Conservation (phyloP, 2,329 filamentous ascomycete species). For the Hypocreales sp. region DNA sequence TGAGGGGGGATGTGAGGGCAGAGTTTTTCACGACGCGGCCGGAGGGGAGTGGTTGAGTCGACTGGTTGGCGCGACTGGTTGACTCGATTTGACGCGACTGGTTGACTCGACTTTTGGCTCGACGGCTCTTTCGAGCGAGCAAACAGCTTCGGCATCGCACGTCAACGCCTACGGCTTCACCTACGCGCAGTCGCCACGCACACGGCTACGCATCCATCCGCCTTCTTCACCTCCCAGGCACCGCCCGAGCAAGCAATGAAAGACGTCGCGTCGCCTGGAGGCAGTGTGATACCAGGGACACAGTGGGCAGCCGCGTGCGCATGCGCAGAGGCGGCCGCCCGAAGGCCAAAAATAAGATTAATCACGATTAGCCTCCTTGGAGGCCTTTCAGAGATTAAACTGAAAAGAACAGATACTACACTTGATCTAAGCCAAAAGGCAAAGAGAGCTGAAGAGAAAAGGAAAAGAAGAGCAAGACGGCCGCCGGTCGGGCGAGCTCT, state of each 20-base stretch:
- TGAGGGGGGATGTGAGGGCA: conserved; percentile 1
- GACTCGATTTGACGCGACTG: too few species aligned
- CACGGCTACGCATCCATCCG: conserved; percentile 19
- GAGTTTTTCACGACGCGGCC: too few species aligned
- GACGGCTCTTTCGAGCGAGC: too few species aligned
- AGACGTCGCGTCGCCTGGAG: conserved; percentile 27
- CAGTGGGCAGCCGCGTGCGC: conserved; percentile 22
- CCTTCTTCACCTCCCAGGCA: conserved; percentile 23
- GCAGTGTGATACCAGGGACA: conserved; percentile 31
- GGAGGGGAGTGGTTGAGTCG: too few species aligned
- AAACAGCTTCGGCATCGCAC: too few species aligned
- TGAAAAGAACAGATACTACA: conserved; percentile 96
- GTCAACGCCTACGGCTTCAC: too few species aligned
- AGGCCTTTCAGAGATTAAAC: conserved; percentile 87
- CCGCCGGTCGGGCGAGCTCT: conserved; percentile 4
- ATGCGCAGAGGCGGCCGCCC: conserved; percentile 24
- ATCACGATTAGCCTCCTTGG: conserved; percentile 60
- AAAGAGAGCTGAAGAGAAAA: conserved; percentile 27
- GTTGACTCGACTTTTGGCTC: too few species aligned
- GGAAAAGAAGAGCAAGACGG: conserved; percentile 9
- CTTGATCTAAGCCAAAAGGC: conserved; percentile 71
- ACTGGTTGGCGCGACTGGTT: too few species aligned
- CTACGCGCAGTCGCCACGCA: too few species aligned
- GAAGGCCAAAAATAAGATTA: conserved; percentile 49
- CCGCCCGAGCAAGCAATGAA: conserved; percentile 23